These are phyloP conservation scores for Amesomyces nigricolor DNA, from an alignment of 2,329 filamentous ascomycete genomes.

Conservation along the genomic window DNA sequence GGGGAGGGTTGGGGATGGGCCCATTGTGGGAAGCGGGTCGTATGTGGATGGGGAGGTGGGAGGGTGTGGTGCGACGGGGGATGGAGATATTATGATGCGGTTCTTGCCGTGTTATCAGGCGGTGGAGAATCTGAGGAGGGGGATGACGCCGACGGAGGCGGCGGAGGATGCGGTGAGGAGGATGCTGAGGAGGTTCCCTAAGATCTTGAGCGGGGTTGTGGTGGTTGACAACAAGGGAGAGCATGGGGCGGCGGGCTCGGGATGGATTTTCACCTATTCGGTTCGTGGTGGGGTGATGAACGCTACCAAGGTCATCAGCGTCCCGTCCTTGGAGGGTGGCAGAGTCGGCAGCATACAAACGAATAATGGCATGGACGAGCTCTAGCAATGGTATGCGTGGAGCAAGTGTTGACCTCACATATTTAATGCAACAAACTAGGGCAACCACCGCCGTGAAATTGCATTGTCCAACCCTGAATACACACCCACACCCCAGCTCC, in stretches of 20 bases:
- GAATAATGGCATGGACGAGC: background rate
- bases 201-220: conserved; percentile 44
- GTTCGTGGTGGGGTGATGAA: conserved; percentile 45
- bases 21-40: conserved; percentile 49
- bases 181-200: conserved; percentile 45
- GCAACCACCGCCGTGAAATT: too few species aligned
- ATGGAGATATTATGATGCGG: conserved; percentile 53
- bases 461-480: too few species aligned
- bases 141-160: conserved; percentile 43
- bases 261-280: conserved; percentile 51
- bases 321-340: conserved; percentile 30
- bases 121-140: conserved; percentile 46
- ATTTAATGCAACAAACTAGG: too few species aligned
- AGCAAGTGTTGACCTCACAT: background rate
- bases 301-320: conserved; percentile 39
- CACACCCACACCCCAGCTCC: too few species aligned
- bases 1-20: conserved; percentile 51
- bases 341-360: too few species aligned
- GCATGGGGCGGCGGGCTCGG: conserved; percentile 47
- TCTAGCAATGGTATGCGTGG: background rate
- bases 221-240: conserved; percentile 45
- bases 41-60: conserved; percentile 51
- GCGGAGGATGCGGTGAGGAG: conserved; percentile 46
- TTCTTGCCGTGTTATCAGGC: conserved; percentile 54
- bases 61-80: conserved; percentile 51